Conservation (phyloP, 306 rosid species). For the Senna tora region DNA sequence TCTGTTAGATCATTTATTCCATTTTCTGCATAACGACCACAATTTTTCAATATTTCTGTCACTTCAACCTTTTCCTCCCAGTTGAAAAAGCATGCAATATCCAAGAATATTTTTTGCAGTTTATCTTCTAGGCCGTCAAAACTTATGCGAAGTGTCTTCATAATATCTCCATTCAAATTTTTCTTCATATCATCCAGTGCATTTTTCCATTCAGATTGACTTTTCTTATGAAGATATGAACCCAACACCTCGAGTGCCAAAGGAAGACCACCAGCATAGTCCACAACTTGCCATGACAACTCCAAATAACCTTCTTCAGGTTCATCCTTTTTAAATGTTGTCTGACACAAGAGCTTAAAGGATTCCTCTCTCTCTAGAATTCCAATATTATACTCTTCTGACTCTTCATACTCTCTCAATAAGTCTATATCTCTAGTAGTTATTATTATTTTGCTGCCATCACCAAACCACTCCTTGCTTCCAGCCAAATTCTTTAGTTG, state of each 20-base stretch:
- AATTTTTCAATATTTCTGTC: background rate
- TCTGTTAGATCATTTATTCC: background rate
- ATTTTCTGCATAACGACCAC: slow-evolving; percentile 14
- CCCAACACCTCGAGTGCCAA: background rate
- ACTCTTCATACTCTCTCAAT: background rate
- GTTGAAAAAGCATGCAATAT: slow-evolving; percentile 24
- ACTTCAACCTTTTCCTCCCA: background rate
- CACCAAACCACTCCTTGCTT: slow-evolving; percentile 3
- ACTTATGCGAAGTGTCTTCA: slow-evolving; percentile 7
- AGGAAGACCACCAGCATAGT: background rate
- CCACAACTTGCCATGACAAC: background rate
- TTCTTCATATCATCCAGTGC: background rate
- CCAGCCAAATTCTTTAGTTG: background rate
- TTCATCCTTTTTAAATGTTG: background rate
- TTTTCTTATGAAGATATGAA: background rate
- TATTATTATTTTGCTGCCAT: slow-evolving; percentile 3
- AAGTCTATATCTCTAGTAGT: background rate
- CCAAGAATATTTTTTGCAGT: background rate
- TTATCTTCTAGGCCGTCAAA: background rate
- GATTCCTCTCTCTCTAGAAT: background rate
- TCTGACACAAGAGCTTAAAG: background rate
- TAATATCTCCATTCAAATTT: background rate
- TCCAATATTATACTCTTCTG: background rate
- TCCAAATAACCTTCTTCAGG: slow-evolving; percentile 7
- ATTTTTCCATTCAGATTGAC: background rate